phyloP scores from a whole-genome alignment of 2,329 filamentous ascomycete genomes.

The Talaromyces marneffei region DNA sequence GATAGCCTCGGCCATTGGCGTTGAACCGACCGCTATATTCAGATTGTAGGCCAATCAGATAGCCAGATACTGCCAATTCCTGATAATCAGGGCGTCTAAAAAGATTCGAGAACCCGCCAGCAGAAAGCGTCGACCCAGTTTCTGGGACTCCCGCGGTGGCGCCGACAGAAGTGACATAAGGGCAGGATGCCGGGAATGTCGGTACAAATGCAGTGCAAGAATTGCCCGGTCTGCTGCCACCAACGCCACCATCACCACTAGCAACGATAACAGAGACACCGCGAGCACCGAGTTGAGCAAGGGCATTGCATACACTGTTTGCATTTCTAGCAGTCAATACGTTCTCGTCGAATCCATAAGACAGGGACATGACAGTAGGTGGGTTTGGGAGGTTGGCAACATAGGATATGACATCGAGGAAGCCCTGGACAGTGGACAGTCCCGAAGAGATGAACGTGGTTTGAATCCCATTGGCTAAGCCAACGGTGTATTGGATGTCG shows the following conservation, averaged over 20 bases:
- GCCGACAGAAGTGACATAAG: constrained; percentile 48
- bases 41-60: constrained; percentile 32
- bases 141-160: constrained; percentile 27
- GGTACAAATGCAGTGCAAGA: constrained; percentile 44
- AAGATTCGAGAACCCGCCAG: constrained; percentile 45
- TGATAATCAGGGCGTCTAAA: constrained; percentile 42
- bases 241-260: constrained; percentile 26
- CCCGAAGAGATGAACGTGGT: not conserved
- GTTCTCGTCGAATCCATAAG: constrained; percentile 52
- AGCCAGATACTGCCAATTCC: constrained; percentile 34
- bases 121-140: constrained; percentile 23
- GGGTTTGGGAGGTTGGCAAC: constrained; percentile 26
- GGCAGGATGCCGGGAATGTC: constrained; percentile 46
- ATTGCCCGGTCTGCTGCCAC: constrained; percentile 14
- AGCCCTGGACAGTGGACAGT: not conserved
- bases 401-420: constrained; percentile 1
- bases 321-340: constrained; percentile 49
- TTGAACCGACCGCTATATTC: constrained; percentile 40
- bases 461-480: not conserved
- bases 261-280: constrained; percentile 29
- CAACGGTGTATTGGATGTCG: not conserved
- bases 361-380: constrained; percentile 51
- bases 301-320: constrained; percentile 35
- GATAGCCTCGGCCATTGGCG: constrained; percentile 52
- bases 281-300: constrained; percentile 46